Evolutionary conservation across 2,329 filamentous ascomycete genomes (phyloP).

Genomic region (Ophiocordyceps camponoti-rufipedis): DNA sequence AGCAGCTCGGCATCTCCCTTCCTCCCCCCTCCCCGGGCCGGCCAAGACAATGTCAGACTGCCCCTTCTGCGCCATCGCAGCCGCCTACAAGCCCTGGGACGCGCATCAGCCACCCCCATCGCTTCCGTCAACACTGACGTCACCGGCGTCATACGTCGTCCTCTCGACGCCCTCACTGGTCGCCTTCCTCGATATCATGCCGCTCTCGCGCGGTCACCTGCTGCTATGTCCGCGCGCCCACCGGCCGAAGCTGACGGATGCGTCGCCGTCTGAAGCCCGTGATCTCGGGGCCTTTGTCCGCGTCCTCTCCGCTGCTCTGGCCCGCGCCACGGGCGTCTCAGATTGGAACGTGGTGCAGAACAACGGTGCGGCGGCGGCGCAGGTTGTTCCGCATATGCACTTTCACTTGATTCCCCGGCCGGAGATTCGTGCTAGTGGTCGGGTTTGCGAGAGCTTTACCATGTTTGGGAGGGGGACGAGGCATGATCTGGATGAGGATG

Average conservation of each 20-base stretch:
- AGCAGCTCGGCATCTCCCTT: too few species aligned
- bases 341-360: slow-evolving; percentile 98
- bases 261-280: slow-evolving; percentile 41
- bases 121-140: slow-evolving; percentile 13
- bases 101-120: slow-evolving; percentile 21
- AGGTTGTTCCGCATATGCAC: slow-evolving; percentile 86
- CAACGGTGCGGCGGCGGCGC: slow-evolving; percentile 74
- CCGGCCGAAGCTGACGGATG: slow-evolving; percentile 58
- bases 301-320: slow-evolving; percentile 53
- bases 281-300: slow-evolving; percentile 53
- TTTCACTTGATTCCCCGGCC: slow-evolving; percentile 88
- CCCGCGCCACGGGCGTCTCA: slow-evolving; percentile 46
- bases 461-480: slow-evolving; percentile 65
- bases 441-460: slow-evolving; percentile 48
- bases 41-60: slow-evolving; percentile 22
- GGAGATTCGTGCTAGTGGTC: slow-evolving; percentile 36
- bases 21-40: too few species aligned
- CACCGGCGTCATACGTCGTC: slow-evolving; percentile 42
- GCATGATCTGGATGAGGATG: slow-evolving; percentile 60
- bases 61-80: slow-evolving; percentile 44
- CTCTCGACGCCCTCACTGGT: slow-evolving; percentile 62
- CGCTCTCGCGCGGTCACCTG: slow-evolving; percentile 66
- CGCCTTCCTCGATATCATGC: slow-evolving; percentile 87
- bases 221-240: slow-evolving; percentile 66
- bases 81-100: slow-evolving; percentile 27